Base-by-base conservation (phyloP, 768 basidiomycete genomes). In the Agrocybe praecox region DNA sequence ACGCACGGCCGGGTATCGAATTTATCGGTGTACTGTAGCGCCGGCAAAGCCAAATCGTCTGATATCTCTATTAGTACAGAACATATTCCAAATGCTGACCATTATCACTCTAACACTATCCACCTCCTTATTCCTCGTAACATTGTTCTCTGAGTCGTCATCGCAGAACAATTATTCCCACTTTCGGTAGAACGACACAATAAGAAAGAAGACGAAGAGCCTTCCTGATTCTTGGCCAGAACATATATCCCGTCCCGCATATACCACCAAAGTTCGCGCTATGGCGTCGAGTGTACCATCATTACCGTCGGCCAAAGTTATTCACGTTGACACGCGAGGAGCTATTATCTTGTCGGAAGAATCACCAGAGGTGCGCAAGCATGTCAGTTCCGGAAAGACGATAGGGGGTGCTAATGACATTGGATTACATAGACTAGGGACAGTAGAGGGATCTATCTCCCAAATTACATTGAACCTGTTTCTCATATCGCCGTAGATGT, bases 401-500 rank as follows among this genome's bases (percentile, higher is more conserved):
- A 46, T 26, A 43, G 53, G 46, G 54, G 59, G 58, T 55, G 57
- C 60, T 53, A 26, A 53, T 52, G 49, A 40, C 34, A 42, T 21
- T 43, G 22, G 29, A 21, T 40, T n/a, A 42, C 19, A n/a, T 33
- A 94, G 94, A 94, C 92, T 42, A 79, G 94, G 62, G 96, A 98
- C 73, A 95, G 93, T 67, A 81, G 96, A 68, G 96, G 95, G 10
- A 98, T 99, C 65, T 98, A 98, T 75, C 82, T 99, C 29, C 97
- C 97, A 52, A 96, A 97, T 69, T 88, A 98, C 76, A 96, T 96
- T 59, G 97, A 99, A 73, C 93, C 94, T 21, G 89, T 99, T 15
- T 97, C 95, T 18, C 95, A 98, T 70, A 95, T 98, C 53, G 97
- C 97, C 3, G 88, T 99, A 54, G 96, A 99, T 69, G 96, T 96